phyloP scores from a whole-genome alignment of 73 alveolate species.

The Paramecium pentaurelia region DNA sequence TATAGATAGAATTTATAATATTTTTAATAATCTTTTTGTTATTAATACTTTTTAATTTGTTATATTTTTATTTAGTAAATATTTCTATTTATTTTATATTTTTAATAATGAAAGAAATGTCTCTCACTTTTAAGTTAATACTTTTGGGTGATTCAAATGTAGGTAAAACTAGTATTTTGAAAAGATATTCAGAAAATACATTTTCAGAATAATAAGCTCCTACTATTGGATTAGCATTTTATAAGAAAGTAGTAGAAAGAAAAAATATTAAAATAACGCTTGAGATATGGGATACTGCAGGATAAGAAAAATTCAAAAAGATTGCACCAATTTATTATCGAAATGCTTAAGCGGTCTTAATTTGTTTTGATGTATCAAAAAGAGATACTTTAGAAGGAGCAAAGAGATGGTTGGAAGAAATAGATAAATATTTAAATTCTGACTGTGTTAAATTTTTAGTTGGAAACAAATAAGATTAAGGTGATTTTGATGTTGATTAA shows the following conservation, averaged over 20 bases:
- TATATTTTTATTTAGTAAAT: not conserved
- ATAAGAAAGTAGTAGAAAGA: conserved; percentile 5
- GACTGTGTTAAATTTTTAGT: conserved; percentile 74
- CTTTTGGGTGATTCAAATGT: conserved; percentile 47
- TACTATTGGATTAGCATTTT: conserved; percentile 43
- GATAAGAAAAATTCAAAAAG: conserved; percentile 80
- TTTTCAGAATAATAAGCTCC: not conserved
- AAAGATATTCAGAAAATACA: conserved; percentile 6
- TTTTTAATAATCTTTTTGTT: too few relatives aligned
- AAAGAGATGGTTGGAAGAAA: conserved; percentile 78
- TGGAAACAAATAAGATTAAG: conserved; percentile 87
- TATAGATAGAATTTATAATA: too few relatives aligned
- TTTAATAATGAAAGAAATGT: conserved; percentile 6
- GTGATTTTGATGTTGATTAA: conserved; percentile 65
- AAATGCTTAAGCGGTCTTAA: conserved; percentile 86
- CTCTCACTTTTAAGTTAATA: conserved; percentile 25
- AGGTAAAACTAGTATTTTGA: conserved; percentile 35
- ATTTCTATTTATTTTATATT: not conserved
- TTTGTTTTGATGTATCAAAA: conserved; percentile 77
- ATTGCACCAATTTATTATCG: conserved; percentile 81
- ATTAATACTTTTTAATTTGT: too few relatives aligned
- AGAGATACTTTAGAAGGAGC: conserved; percentile 72
- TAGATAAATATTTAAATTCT: conserved; percentile 75
- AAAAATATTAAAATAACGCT: conserved; percentile 61
- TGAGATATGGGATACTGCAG: conserved; percentile 95